Conservation (phyloP, 2,329 filamentous ascomycete species). For the Ophiocordyceps australis region DNA sequence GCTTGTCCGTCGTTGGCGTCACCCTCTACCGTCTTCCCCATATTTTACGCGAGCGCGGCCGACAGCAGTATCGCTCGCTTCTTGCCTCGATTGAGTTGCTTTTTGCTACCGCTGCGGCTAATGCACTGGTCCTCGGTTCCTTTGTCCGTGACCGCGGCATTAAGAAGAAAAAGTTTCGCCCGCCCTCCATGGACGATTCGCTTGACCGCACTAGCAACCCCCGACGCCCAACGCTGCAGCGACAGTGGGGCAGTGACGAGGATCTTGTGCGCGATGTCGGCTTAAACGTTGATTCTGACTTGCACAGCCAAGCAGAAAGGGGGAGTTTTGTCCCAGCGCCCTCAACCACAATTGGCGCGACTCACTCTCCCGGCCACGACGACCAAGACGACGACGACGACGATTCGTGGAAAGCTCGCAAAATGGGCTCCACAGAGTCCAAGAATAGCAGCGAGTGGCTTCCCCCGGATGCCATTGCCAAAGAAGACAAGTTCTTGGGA, state of each 20-base stretch:
- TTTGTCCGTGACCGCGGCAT: conserved; percentile 81
- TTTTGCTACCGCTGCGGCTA: conserved; percentile 73
- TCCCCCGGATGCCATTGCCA: too few relatives aligned
- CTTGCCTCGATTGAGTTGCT: conserved; percentile 82
- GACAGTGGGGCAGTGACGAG: conserved; percentile 77
- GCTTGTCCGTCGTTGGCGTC: conserved; percentile 60
- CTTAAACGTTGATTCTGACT: conserved; percentile 39
- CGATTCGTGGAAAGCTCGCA: conserved; percentile 28
- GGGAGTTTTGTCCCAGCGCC: conserved; percentile 9
- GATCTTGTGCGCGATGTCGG: conserved; percentile 72
- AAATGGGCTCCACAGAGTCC: conserved; percentile 6
- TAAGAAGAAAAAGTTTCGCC: conserved; percentile 74
- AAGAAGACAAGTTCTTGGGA: conserved; percentile 5
- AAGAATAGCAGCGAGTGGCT: neutral
- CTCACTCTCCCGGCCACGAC: conserved; percentile 18
- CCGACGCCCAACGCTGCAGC: conserved; percentile 32
- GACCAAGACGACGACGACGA: conserved; percentile 16
- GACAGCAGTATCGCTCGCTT: conserved; percentile 75
- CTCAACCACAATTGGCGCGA: too few relatives aligned
- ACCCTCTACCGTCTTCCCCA: conserved; percentile 68
- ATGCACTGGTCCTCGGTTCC: conserved; percentile 76
- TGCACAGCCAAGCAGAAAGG: conserved; percentile 19
- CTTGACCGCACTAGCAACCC: conserved; percentile 26
- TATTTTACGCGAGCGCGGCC: conserved; percentile 51
- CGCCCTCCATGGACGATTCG: conserved; percentile 43